Percentiles rank a stretch among this genome's conserved stretches.
Conservation (phyloP, 2,329 filamentous ascomycete genomes). For the Phaeosphaeria sp. region DNA sequence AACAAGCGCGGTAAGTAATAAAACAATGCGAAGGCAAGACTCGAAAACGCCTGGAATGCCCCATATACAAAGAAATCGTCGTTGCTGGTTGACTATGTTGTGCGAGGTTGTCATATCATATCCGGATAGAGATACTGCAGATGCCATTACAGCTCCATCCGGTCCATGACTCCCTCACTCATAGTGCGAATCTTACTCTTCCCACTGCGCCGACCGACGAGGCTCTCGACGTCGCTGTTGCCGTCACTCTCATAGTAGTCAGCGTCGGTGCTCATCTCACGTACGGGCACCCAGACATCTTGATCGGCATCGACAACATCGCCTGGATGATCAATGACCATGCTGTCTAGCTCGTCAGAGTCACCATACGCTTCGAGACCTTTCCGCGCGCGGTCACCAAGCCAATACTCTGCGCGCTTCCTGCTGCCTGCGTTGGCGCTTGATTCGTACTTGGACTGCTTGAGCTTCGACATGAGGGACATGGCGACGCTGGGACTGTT, state of each 20-base stretch:
- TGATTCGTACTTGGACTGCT: constrained; percentile 54
- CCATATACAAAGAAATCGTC: background rate
- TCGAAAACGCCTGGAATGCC: constrained; percentile 3
- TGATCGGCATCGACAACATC: constrained; percentile 48
- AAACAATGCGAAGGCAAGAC: background rate
- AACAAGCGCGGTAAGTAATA: constrained; percentile 1
- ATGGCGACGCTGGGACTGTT: constrained; percentile 61
- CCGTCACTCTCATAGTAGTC: constrained; percentile 42
- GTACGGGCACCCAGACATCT: constrained; percentile 44
- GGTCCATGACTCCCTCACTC: constrained; percentile 61
- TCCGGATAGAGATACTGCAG: background rate
- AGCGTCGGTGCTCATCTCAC: constrained; percentile 40
- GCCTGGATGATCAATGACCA: constrained; percentile 47
- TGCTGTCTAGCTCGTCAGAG: constrained; percentile 53
- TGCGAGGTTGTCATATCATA: background rate
- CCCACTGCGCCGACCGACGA: constrained; percentile 35
- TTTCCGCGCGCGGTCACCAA: constrained; percentile 69
- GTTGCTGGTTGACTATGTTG: background rate
- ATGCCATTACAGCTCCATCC: constrained; percentile 57
- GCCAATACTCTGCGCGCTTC: constrained; percentile 89
- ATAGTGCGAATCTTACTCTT: constrained; percentile 58
- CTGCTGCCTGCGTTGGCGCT: constrained; percentile 65
- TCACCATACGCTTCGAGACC: constrained; percentile 53
- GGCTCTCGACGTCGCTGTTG: constrained; percentile 44
- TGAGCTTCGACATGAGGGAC: constrained; percentile 46